Evolutionary conservation across 1,284 basidiomycete genomes (phyloP).

Genomic region (Cryptococcus sp.): DNA sequence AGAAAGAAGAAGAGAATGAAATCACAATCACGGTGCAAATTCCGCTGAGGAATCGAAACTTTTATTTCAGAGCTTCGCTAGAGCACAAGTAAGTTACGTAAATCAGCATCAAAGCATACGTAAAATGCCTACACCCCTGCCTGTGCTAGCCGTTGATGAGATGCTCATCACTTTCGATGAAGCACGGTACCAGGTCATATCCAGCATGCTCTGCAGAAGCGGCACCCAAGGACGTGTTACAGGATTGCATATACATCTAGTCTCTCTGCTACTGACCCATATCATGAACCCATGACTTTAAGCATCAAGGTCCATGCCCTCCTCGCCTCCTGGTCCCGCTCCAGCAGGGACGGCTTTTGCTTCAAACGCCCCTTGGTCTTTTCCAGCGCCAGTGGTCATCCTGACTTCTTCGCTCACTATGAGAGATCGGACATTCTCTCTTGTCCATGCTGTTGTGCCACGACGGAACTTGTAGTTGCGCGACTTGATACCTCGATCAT

Average conservation of each 20-base stretch:
- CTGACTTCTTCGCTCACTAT: conserved; percentile 71
- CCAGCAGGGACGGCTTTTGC: conserved; percentile 28
- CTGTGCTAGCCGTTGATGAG: too few relatives aligned
- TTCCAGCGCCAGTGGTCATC: conserved; percentile 43
- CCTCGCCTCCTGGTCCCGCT: conserved; percentile 34
- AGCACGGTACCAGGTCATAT: too few relatives aligned
- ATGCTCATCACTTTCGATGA: too few relatives aligned
- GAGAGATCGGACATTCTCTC: conserved; percentile 70
- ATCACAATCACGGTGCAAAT: conserved; percentile 1
- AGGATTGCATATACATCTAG: too few relatives aligned
- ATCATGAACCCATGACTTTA: conserved; percentile 9
- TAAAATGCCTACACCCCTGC: too few relatives aligned
- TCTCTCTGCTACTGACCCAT: too few relatives aligned
- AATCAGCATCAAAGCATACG: too few relatives aligned
- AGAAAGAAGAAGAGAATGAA: neutral
- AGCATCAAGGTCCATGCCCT: conserved; percentile 43
- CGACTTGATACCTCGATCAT: conserved; percentile 77
- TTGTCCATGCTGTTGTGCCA: conserved; percentile 86
- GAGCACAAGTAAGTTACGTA: too few relatives aligned
- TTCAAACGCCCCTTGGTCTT: conserved; percentile 39
- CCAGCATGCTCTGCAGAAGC: too few relatives aligned
- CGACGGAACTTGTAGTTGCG: conserved; percentile 77
- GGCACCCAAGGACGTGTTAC: too few relatives aligned
- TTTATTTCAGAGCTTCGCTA: neutral
- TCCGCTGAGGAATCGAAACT: neutral